Base-by-base conservation (phyloP, 2,329 filamentous ascomycete genomes). In the Penicillium corylophilum region DNA sequence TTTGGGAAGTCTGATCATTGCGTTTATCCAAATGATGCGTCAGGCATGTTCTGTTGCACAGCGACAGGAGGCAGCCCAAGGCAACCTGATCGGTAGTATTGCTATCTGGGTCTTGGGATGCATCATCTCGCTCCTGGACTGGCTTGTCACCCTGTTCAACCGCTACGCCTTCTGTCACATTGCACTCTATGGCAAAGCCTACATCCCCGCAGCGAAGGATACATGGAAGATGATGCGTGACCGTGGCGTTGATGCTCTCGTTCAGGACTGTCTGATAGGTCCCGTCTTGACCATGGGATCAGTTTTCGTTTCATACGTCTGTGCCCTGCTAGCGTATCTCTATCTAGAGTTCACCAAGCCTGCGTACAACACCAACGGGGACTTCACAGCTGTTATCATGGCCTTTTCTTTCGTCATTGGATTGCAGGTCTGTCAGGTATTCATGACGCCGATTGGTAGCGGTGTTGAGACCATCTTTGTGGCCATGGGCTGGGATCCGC, bases 381-480 rank as follows among this genome's bases (percentile, higher is more conserved):
- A 72, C 10, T 95, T 85, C 69, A 94, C 90, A 0, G 79, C 87
- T 0, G 85, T 95, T 8, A 81, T 95, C 16, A 82, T 95, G 67
- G 89, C 89, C 0, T 95, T 93, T 69, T 78, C 90, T 0, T 96
- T 96, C 75, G 75, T 96, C 46, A 92, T 96, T 57, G 93, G 93
- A 6, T 75, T 96, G 59, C 93, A 96, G 71, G 88, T 96, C 54
- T 88, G 87, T 69, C 88, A 95, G 70, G 83, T 95, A 57, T 95
- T 96, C 74, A 89, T 93, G 29, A 93, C 89, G 0, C 93, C 93
- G 1, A 78, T 97, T 50, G 86, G 86, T 57, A 92, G 87, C 63
- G 93, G 93, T n/a, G 84, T 95, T 56, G 89, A 95, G 61, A 95
- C 92, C 0, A 89, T 96, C 55, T 96, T 96, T 63, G 90, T 96